Evolutionary conservation across 768 basidiomycete species (phyloP).

Genomic region (Pholiota conissans): DNA sequence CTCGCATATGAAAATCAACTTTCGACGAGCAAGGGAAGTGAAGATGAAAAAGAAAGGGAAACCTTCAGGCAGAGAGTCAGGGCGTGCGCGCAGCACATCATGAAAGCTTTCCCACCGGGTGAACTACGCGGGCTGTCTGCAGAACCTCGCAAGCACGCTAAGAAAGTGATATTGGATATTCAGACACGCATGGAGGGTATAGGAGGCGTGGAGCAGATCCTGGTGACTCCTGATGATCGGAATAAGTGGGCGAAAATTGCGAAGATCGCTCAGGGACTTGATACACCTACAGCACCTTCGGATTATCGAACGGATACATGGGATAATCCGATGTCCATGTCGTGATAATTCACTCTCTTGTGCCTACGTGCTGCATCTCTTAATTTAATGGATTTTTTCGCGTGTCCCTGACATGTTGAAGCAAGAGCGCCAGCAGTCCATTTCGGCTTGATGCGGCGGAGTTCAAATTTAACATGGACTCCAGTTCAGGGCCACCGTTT

Average conservation of each 20-base stretch:
- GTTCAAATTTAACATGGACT: too few species aligned
- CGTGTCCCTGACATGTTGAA: too few species aligned
- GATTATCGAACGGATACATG: conserved; percentile 1
- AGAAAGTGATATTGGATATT: not conserved
- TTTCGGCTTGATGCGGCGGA: too few species aligned
- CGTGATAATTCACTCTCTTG: not conserved
- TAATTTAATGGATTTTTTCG: too few species aligned
- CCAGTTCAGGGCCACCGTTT: too few species aligned
- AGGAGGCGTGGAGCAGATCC: conserved; percentile 1
- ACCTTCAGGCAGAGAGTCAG: conserved; percentile 1
- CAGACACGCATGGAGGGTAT: conserved; percentile 1
- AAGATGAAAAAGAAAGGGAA: not conserved
- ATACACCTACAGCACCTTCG: not conserved
- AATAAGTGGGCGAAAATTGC: conserved; percentile 1
- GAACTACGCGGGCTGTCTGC: conserved; percentile 1
- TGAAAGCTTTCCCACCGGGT: conserved; percentile 7
- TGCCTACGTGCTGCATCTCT: too few species aligned
- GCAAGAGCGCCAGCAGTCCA: too few species aligned
- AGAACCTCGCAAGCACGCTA: not conserved
- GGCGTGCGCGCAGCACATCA: conserved; percentile 2
- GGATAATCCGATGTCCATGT: not conserved
- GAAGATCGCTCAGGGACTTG: not conserved
- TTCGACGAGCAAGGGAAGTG: not conserved
- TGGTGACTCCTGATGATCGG: not conserved
- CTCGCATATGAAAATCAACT: conserved; percentile 2